Conservation (phyloP, 78 protist species). For the Dictyostelium intermedium region DNA sequence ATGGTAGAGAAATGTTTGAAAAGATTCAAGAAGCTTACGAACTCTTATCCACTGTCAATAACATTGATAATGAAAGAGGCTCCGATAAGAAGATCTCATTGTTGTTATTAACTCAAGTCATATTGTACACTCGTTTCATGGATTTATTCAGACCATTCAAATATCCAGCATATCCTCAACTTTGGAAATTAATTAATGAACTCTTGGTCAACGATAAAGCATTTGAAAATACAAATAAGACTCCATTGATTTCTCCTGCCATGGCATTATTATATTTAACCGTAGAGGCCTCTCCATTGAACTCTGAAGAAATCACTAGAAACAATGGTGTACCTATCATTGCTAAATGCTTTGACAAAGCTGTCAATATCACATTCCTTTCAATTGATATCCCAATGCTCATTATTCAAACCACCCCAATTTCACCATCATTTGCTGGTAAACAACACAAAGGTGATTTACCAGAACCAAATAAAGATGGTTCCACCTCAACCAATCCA, state of each 20-base stretch:
- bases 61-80: constrained; percentile 88
- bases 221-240: constrained; percentile 24
- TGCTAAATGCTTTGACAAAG: constrained; percentile 43
- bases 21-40: constrained; percentile 89
- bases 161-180: constrained; percentile 91
- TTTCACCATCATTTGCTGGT: constrained; percentile 63
- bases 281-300: constrained; percentile 84
- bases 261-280: constrained; percentile 86
- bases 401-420: constrained; percentile 67
- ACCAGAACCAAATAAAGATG: constrained; percentile 45
- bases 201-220: constrained; percentile 48
- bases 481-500: background rate
- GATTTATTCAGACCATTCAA: constrained; percentile 85
- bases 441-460: constrained; percentile 62
- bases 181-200: constrained; percentile 54
- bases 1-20: constrained; percentile 83
- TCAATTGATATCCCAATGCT: constrained; percentile 12
- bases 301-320: constrained; percentile 86
- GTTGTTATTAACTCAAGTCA: constrained; percentile 84
- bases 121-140: constrained; percentile 83
- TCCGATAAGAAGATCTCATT: constrained; percentile 82
- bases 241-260: constrained; percentile 78
- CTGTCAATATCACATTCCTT: constrained; percentile 11
- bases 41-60: constrained; percentile 89
- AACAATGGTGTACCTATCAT: constrained; percentile 86